phyloP scores from a whole-genome alignment of 441 rosid species.

The Bruguiera hainesii region DNA sequence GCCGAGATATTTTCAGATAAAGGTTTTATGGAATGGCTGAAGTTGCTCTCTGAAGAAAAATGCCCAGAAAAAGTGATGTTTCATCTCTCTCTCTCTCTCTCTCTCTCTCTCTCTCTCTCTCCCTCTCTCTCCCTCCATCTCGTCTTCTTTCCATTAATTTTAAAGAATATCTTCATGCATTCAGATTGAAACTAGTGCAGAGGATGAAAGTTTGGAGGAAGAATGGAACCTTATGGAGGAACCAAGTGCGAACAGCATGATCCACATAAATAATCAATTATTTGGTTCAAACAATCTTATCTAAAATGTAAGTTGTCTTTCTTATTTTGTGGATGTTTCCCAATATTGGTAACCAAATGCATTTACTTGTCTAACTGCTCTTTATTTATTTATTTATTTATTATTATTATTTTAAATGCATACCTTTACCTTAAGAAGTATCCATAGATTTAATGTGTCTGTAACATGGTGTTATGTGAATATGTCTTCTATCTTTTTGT shows the following conservation, averaged over 20 bases:
- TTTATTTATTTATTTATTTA: too few species aligned
- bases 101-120: background rate
- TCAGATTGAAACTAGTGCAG: conserved; percentile 52
- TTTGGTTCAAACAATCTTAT: conserved; percentile 75
- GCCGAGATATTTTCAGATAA: conserved; percentile 52
- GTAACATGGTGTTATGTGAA: too few species aligned
- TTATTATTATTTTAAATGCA: too few species aligned
- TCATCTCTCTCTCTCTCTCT: conserved; percentile 11
- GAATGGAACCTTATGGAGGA: conserved; percentile 73
- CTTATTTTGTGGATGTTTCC: background rate
- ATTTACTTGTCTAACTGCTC: too few species aligned
- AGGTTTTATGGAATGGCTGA: conserved; percentile 72
- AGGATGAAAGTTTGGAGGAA: conserved; percentile 51
- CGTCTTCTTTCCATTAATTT: background rate
- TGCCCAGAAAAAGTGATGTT: conserved; percentile 44
- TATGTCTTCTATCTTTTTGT: too few species aligned
- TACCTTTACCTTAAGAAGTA: too few species aligned
- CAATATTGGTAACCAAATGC: too few species aligned
- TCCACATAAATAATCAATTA: conserved; percentile 63
- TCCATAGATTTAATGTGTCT: too few species aligned
- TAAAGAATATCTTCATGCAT: conserved; percentile 6
- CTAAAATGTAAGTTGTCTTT: conserved; percentile 44
- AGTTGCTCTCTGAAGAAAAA: conserved; percentile 66
- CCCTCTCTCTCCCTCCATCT: too few species aligned
- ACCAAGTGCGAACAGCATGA: conserved; percentile 43